Percentiles rank a stretch among this genome's conserved stretches.
Conservation (phyloP, 225 moss, liverwort and hornwort genomes). For the Bryoerythrophyllum caledonicum region DNA sequence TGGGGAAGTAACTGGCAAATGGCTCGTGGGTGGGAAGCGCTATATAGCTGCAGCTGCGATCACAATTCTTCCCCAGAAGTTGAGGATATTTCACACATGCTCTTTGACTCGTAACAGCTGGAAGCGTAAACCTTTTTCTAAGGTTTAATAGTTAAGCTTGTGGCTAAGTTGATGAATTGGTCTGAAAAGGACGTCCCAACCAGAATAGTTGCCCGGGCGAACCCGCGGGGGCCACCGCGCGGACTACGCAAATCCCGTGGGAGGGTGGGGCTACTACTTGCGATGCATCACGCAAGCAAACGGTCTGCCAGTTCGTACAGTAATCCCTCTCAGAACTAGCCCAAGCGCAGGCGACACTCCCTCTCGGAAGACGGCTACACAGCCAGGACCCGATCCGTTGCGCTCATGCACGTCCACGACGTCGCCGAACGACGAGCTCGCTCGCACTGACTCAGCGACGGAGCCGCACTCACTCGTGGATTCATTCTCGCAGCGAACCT, state of each 20-base stretch:
- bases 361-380: background rate
- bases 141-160: background rate
- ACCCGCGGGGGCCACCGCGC: conserved; percentile 14
- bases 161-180: background rate
- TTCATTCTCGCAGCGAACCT: background rate
- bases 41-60: conserved; percentile 1
- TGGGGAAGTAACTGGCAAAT: background rate
- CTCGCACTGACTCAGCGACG: background rate
- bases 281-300: conserved; percentile 11
- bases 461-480: background rate
- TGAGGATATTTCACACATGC: conserved; percentile 11
- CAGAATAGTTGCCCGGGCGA: background rate
- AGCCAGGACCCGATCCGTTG: background rate
- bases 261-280: background rate
- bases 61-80: background rate
- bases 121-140: conserved; percentile 4
- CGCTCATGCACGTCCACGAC: too few relatives aligned
- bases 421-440: too few relatives aligned
- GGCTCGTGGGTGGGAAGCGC: background rate
- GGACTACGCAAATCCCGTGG: conserved; percentile 20
- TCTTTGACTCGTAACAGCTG: conserved; percentile 33
- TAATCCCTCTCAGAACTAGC: background rate
- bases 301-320: background rate
- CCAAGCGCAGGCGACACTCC: background rate
- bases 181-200: conserved; percentile 7